Conservation (phyloP, 371 early-diverging fungal genomes). For the Mortierella sp. region DNA sequence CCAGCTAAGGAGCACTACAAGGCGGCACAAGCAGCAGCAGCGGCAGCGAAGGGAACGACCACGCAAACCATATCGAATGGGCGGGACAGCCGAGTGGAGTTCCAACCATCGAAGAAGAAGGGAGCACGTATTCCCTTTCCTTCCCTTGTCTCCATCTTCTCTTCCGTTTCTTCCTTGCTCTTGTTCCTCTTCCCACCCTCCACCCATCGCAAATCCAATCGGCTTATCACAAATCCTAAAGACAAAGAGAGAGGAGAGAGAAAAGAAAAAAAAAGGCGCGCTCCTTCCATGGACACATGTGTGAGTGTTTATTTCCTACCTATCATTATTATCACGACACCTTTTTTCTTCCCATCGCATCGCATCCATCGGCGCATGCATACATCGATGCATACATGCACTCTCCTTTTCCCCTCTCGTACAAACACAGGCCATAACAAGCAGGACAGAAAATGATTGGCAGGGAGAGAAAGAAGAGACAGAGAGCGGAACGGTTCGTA, state of each 20-base stretch:
- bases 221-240: neutral
- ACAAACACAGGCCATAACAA: neutral
- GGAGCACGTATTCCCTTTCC: neutral
- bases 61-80: neutral
- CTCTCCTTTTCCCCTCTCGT: neutral
- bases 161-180: neutral
- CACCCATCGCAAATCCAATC: neutral
- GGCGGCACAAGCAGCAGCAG: too few species aligned
- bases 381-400: constrained; percentile 4
- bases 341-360: constrained; percentile 2
- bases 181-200: neutral
- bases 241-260: neutral
- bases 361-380: constrained; percentile 4
- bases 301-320: neutral
- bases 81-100: neutral
- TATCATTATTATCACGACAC: constrained; percentile 4
- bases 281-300: neutral
- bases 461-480: neutral
- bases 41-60: too few species aligned
- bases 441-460: neutral
- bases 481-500: too few species aligned
- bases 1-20: too few species aligned
- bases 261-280: neutral
- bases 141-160: neutral
- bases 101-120: neutral